Evolutionary conservation across 306 rosid species (phyloP).

Genomic region (Quercus engelmannii): DNA sequence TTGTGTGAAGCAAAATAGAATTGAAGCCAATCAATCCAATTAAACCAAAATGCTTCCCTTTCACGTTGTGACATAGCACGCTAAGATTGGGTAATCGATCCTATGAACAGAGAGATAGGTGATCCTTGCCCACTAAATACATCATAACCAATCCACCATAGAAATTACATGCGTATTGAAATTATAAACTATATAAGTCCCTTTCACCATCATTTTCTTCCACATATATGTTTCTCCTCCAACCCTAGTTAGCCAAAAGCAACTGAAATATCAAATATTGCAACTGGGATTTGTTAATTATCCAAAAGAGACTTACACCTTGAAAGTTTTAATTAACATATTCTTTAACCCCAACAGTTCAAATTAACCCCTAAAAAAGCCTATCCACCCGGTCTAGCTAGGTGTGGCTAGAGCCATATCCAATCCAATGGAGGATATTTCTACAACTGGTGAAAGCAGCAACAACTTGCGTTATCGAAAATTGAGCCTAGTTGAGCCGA

Average conservation of each 20-base stretch:
- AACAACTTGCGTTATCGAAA: not conserved
- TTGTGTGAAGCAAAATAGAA: not conserved
- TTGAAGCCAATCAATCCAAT: not conserved
- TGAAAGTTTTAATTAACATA: not conserved
- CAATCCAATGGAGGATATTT: not conserved
- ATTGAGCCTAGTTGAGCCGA: not conserved
- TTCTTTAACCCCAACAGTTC: not conserved
- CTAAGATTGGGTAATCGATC: not conserved
- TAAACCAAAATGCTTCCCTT: not conserved
- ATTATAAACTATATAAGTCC: not conserved
- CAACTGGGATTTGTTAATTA: not conserved
- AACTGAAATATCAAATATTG: not conserved
- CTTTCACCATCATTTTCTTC: not conserved
- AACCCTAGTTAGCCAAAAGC: not conserved
- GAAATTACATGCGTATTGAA: not conserved
- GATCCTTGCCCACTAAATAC: not conserved
- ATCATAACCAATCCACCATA: not conserved
- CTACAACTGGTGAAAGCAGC: not conserved
- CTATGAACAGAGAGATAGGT: conserved; percentile 4
- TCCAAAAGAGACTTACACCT: not conserved
- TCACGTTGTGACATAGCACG: not conserved
- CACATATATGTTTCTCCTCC: not conserved
- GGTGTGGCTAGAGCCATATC: not conserved
- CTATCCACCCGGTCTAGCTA: not conserved
- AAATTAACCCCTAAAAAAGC: not conserved